Base-by-base conservation (phyloP, 371 early-diverging fungal species). In the Dichotomocladium elegans region DNA sequence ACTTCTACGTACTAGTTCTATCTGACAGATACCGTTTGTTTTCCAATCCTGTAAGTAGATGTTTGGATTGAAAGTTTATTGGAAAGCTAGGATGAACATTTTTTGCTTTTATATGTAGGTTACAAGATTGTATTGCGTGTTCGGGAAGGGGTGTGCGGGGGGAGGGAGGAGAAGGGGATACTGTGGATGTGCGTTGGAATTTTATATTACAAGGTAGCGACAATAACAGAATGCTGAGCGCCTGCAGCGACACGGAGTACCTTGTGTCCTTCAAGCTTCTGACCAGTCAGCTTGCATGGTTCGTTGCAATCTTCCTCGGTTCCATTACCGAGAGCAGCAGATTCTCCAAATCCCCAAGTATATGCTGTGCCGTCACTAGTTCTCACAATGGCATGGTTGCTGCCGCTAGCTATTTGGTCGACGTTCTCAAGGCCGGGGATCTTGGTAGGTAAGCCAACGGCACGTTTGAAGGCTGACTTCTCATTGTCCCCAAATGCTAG, bases 281-380 rank as follows among this genome's bases (percentile, higher is more conserved):
- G 77, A 4, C 83, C 83, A 17, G 69, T 68, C n/a, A 86, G 60
- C 17, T 59, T 51, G 8, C 46, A 55, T 2, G 87, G 87, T 25
- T 55, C 53, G 26, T 61, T 57, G 44, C 68, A 80, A 55, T 89
- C 89, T 21, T 87, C 85, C 30, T 89, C 88, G 19, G 79, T 75
- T 29, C 87, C 90, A 56, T 88, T 88, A 19, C 91, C 93, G 41
- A 87, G 79, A 17, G 82, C 86, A n/a, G 77, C 62, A 60, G 80
- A 80, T 40, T 87, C 89, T 31, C 91, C 91, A 58, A 88, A 91
- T 24, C 99, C 99, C 95, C 96, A 98, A 2, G 96, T 80, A 60
- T 82, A 94, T 29, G 93, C 82, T 19, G 67, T 64, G 48, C 91
- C 89, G 28, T 87, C 87, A 11, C 49, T 48, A 4, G 83, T 74